A percentile compares a stretch with the other conserved stretches of the same genome.
These are phyloP conservation scores for Shiraia sp. DNA, from an alignment of 2,329 filamentous ascomycete genomes.

Conservation along the genomic window DNA sequence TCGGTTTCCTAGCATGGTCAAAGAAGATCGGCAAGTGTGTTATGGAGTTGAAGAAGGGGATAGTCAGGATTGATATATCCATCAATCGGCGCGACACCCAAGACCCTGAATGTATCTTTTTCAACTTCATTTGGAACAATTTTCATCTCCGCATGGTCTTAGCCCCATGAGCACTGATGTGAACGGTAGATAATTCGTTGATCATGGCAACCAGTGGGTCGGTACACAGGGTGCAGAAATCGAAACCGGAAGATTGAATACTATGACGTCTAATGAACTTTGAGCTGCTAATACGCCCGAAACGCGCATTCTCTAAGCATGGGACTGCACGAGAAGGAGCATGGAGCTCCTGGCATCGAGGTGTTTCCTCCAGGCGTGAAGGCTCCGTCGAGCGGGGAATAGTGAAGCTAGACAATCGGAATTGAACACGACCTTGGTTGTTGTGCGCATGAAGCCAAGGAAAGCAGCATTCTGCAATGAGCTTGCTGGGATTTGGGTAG, in stretches of 20 bases:
- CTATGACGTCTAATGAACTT: conserved; percentile 30
- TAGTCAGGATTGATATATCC: conserved; percentile 22
- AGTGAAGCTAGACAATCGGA: conserved; percentile 11
- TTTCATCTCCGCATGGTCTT: too few relatives aligned
- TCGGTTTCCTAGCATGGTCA: too few relatives aligned
- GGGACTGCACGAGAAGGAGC: conserved; percentile 21
- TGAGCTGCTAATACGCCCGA: conserved; percentile 6
- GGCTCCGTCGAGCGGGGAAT: too few relatives aligned
- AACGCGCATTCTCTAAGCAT: conserved; percentile 13
- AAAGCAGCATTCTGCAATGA: conserved; percentile 14
- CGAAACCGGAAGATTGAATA: conserved; percentile 18
- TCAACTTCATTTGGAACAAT: too few relatives aligned
- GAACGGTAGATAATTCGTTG: conserved; percentile 29
- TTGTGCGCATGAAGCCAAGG: conserved; percentile 16
- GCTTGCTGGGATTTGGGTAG: conserved; percentile 17
- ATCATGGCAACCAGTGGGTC: conserved; percentile 26
- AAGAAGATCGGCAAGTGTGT: too few relatives aligned
- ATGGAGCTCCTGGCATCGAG: conserved; percentile 24
- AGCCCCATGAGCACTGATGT: too few relatives aligned
- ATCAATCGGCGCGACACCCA: conserved; percentile 9
- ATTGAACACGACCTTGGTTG: conserved; percentile 12
- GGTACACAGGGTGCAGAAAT: conserved; percentile 16
- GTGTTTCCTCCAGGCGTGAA: too few relatives aligned
- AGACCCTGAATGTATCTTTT: conserved; percentile 16
- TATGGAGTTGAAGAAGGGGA: conserved; percentile 5